Conservation (phyloP, 495 filamentous ascomycete species). For the Podospora bellae-mahoneyi region DNA sequence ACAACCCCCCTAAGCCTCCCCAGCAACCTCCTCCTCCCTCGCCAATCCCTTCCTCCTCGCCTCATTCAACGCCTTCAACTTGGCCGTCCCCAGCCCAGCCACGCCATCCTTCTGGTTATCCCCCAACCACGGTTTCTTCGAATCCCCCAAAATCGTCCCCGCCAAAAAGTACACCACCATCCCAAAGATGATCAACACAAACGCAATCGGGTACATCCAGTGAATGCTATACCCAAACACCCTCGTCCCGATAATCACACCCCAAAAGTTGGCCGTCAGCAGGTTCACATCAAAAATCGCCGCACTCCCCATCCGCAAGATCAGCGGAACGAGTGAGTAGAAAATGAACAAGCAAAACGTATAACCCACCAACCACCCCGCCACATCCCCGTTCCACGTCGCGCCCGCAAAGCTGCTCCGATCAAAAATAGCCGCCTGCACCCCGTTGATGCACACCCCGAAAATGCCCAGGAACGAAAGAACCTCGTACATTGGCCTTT, state of each 20-base stretch:
- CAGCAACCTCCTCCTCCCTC: conserved; percentile 8
- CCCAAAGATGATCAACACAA: conserved; percentile 83
- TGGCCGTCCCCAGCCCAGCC: conserved; percentile 82
- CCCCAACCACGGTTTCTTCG: conserved; percentile 92
- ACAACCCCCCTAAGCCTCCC: not conserved
- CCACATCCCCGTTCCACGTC: conserved; percentile 64
- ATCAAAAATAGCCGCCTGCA: conserved; percentile 88
- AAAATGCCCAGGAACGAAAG: conserved; percentile 86
- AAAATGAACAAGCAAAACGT: conserved; percentile 78
- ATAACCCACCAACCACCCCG: conserved; percentile 81
- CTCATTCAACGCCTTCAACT: conserved; percentile 65
- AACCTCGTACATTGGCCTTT: conserved; percentile 87
- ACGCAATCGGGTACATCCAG: conserved; percentile 93
- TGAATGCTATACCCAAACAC: conserved; percentile 80
- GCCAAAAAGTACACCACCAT: conserved; percentile 79
- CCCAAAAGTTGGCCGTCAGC: conserved; percentile 96
- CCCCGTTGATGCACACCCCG: conserved; percentile 86
- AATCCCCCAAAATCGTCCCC: conserved; percentile 75
- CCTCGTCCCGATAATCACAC: conserved; percentile 80
- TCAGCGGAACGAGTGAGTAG: conserved; percentile 79
- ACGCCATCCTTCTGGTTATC: conserved; percentile 77
- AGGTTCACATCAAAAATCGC: conserved; percentile 97
- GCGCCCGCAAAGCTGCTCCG: conserved; percentile 64
- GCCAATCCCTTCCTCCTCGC: conserved; percentile 38
- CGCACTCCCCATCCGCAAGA: conserved; percentile 82